Percentiles rank a stretch among this genome's conserved stretches.
Evolutionary conservation across 2,329 filamentous ascomycete genomes (phyloP).

Genomic region (Aspergillus neotritici): DNA sequence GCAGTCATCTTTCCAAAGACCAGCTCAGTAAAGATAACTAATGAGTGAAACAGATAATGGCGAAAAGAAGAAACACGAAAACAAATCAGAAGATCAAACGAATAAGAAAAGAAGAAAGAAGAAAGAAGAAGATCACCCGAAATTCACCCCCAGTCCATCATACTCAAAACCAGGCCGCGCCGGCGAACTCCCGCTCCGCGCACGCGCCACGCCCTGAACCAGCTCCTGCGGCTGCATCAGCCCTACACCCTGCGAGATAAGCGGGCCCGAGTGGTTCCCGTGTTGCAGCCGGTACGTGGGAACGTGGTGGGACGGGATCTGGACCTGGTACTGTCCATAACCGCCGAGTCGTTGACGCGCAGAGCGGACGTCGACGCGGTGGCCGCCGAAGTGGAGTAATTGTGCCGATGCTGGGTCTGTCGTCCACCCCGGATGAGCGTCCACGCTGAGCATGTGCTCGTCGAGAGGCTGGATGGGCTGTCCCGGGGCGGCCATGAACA

Average conservation of each 20-base stretch:
- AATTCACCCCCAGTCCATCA: constrained; percentile 18
- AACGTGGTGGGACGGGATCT: constrained; percentile 7
- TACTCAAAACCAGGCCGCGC: constrained; percentile 15
- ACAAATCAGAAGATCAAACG: neutral
- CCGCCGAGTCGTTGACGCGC: constrained; percentile 23
- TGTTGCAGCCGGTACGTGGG: constrained; percentile 24
- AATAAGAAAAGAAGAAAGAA: constrained; percentile 2
- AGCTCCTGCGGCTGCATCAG: constrained; percentile 15
- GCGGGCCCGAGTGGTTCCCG: constrained; percentile 23
- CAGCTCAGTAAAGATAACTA: too few relatives aligned
- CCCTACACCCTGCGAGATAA: constrained; percentile 20
- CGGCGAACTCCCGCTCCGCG: constrained; percentile 32
- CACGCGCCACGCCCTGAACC: constrained; percentile 13
- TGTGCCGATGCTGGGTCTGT: constrained; percentile 10
- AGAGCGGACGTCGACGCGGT: constrained; percentile 28
- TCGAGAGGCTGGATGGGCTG: constrained; percentile 18
- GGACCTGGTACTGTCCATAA: constrained; percentile 11
- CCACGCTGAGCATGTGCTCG: constrained; percentile 9
- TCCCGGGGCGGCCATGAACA: constrained; percentile 11
- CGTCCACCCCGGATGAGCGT: constrained; percentile 9
- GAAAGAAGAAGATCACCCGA: constrained; percentile 5
- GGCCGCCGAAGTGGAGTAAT: constrained; percentile 21
- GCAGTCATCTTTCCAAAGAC: too few relatives aligned
- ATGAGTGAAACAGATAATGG: too few relatives aligned
- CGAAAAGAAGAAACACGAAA: neutral